These are phyloP conservation scores for Craterostigma plantagineum DNA, from an alignment of 257 asterid genomes.

Conservation along the genomic window DNA sequence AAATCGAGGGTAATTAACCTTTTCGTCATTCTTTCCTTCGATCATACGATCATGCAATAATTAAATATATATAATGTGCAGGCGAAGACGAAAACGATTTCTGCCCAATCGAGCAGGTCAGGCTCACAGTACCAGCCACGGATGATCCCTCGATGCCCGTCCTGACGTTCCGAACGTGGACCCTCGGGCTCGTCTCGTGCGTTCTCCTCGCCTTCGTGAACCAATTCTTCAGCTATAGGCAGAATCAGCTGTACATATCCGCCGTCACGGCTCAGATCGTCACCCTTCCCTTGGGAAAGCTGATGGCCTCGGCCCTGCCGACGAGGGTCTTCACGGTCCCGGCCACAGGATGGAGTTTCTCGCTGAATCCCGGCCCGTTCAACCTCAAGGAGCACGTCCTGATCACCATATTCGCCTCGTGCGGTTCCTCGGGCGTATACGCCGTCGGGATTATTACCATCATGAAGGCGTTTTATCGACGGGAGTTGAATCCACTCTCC, in stretches of 20 bases:
- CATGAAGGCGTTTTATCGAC: conserved; percentile 39
- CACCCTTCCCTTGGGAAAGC: conserved; percentile 32
- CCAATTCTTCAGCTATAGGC: conserved; percentile 40
- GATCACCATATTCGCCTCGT: conserved; percentile 42
- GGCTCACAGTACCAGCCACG: conserved; percentile 34
- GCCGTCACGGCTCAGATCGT: conserved; percentile 34
- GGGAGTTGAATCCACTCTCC: conserved; percentile 22
- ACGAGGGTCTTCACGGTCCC: conserved; percentile 19
- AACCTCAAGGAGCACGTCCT: conserved; percentile 52
- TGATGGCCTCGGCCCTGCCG: conserved; percentile 40
- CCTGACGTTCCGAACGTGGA: conserved; percentile 50
- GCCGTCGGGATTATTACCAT: conserved; percentile 30
- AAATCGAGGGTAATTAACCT: conserved; percentile 8
- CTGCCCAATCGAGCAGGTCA: conserved; percentile 48
- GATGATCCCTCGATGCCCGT: conserved; percentile 34
- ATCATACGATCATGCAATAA: too few relatives aligned
- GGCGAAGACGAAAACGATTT: conserved; percentile 20
- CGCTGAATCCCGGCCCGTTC: conserved; percentile 54
- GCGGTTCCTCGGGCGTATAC: conserved; percentile 34
- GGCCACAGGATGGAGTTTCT: conserved; percentile 18
- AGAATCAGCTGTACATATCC: conserved; percentile 16
- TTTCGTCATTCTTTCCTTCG: background rate
- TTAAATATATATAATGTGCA: background rate
- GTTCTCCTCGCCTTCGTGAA: conserved; percentile 26
- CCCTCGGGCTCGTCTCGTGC: conserved; percentile 31